Evolutionary conservation across 1,139 yeast genomes (phyloP).

Genomic region (Kazachstania sp.): DNA sequence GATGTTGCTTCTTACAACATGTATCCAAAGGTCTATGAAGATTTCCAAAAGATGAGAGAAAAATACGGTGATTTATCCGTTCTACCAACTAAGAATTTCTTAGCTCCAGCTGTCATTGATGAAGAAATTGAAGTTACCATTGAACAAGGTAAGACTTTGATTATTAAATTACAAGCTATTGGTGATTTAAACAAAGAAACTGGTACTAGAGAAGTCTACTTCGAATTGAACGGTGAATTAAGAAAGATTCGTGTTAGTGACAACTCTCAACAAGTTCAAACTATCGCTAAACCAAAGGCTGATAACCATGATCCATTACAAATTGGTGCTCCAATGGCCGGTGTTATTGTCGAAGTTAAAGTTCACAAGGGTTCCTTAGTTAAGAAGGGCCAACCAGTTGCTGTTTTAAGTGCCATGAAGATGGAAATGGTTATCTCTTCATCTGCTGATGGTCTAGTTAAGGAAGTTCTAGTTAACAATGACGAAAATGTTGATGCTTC

Average conservation of each 20-base stretch:
- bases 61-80: slow-evolving; percentile 89
- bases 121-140: slow-evolving; percentile 85
- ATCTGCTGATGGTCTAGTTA: slow-evolving; percentile 76
- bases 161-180: slow-evolving; percentile 83
- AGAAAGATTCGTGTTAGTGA: slow-evolving; percentile 91
- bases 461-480: slow-evolving; percentile 67
- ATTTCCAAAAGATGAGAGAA: slow-evolving; percentile 62
- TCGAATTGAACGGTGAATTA: slow-evolving; percentile 96
- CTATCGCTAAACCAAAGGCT: slow-evolving; percentile 85
- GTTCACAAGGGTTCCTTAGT: slow-evolving; percentile 80
- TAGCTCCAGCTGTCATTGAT: slow-evolving; percentile 77
- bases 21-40: slow-evolving; percentile 97
- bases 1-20: slow-evolving; percentile 93
- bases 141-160: slow-evolving; percentile 90
- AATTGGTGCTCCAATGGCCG: slow-evolving; percentile 99
- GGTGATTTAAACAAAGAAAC: slow-evolving; percentile 81
- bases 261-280: slow-evolving; percentile 75
- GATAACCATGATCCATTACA: slow-evolving; percentile 78
- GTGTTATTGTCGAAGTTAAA: slow-evolving; percentile 92
- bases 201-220: slow-evolving; percentile 93
- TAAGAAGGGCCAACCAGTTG: slow-evolving; percentile 93
- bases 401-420: slow-evolving; percentile 96
- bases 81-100: slow-evolving; percentile 83
- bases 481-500: slow-evolving; percentile 95
- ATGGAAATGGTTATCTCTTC: slow-evolving; percentile 99